Evolutionary conservation across 305 asterid genomes (phyloP).

Genomic region (Solanum chacoense): DNA sequence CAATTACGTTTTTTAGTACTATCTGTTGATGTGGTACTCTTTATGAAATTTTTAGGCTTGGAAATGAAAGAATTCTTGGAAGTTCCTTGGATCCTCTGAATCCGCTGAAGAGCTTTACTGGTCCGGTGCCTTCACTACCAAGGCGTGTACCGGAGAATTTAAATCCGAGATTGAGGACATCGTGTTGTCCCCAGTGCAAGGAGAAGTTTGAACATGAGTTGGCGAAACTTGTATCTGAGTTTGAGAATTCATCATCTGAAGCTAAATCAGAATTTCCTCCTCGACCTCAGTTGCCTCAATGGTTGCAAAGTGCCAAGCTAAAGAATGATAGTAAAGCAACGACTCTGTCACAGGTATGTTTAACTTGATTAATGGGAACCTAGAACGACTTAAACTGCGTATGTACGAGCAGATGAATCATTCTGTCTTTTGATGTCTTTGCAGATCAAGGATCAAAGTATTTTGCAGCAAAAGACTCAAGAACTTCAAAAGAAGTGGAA

Average conservation of each 20-base stretch:
- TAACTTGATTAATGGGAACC: not conserved
- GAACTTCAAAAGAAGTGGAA: constrained; percentile 75
- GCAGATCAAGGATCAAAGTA: constrained; percentile 49
- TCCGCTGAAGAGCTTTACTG: constrained; percentile 30
- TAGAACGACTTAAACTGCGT: not conserved
- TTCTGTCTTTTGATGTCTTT: not conserved
- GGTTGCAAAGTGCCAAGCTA: constrained; percentile 72
- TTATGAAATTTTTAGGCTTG: constrained; percentile 33
- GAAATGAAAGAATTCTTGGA: constrained; percentile 40
- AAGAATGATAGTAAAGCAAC: constrained; percentile 24
- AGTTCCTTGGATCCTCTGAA: constrained; percentile 30
- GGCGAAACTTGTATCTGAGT: constrained; percentile 27
- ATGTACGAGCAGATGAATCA: not conserved
- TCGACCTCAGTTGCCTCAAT: constrained; percentile 44
- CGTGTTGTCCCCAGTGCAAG: constrained; percentile 41
- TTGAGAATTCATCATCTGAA: constrained; percentile 46
- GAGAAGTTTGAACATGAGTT: constrained; percentile 43
- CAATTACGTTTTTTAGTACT: not conserved
- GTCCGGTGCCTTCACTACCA: constrained; percentile 20
- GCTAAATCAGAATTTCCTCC: constrained; percentile 28
- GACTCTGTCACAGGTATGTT: constrained; percentile 34
- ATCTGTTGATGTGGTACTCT: not conserved
- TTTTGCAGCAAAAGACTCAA: constrained; percentile 50
- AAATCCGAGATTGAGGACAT: constrained; percentile 17
- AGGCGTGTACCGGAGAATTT: constrained; percentile 31